Evolutionary conservation across 495 filamentous ascomycete species (phyloP).

Genomic region (Aspergillus homomorphus): DNA sequence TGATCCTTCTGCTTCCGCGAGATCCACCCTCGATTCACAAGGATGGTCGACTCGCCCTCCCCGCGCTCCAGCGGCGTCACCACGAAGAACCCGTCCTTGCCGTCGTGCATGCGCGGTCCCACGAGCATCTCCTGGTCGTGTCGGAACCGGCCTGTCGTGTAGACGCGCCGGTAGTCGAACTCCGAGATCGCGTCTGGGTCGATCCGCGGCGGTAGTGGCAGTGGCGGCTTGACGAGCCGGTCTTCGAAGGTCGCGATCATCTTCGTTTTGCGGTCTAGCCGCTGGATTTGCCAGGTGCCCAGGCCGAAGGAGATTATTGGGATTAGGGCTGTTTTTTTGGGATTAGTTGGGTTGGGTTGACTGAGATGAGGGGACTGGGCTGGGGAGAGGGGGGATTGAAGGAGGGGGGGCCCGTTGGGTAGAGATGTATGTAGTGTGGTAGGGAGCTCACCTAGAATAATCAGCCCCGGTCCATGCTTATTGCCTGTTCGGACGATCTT

Average conservation of each 20-base stretch:
- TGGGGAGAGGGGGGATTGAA: background rate
- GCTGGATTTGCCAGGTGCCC: conserved; percentile 94
- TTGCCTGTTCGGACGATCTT: conserved; percentile 67
- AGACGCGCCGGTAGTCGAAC: conserved; percentile 89
- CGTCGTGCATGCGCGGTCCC: conserved; percentile 84
- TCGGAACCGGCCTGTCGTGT: conserved; percentile 66
- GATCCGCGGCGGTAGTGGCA: conserved; percentile 79
- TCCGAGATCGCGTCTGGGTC: conserved; percentile 76
- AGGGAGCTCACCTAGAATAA: conserved; percentile 61
- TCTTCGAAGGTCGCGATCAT: conserved; percentile 87
- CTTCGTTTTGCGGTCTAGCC: conserved; percentile 88
- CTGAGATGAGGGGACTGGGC: background rate
- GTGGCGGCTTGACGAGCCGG: conserved; percentile 77
- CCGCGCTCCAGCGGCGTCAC: conserved; percentile 82
- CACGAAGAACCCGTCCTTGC: conserved; percentile 84
- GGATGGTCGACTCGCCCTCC: conserved; percentile 60
- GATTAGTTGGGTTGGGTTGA: background rate
- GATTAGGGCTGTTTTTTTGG: conserved; percentile 62
- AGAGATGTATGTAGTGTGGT: background rate
- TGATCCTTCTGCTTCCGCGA: conserved; percentile 64
- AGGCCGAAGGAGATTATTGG: conserved; percentile 86
- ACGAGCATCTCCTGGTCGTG: conserved; percentile 97
- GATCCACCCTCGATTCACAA: conserved; percentile 92
- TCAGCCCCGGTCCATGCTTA: conserved; percentile 76
- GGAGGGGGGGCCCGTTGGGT: background rate